phyloP scores from a whole-genome alignment of 371 early-diverging fungal genomes.

The Catenaria anguillulae region DNA sequence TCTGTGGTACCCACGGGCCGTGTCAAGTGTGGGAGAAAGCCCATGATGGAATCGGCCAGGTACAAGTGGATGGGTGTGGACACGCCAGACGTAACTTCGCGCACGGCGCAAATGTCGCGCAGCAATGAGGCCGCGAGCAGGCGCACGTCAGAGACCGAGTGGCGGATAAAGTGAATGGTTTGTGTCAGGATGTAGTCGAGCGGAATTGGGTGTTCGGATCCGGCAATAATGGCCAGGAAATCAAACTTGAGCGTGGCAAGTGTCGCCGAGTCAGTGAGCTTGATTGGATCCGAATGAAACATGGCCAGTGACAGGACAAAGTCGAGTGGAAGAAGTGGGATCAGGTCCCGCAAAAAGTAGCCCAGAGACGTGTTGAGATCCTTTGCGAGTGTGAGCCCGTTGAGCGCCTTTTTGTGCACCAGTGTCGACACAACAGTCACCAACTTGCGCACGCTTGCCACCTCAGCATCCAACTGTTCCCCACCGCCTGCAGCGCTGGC shows the following conservation, averaged over 20 bases:
- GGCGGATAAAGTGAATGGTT: background rate
- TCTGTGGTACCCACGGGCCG: background rate
- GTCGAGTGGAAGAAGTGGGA: constrained; percentile 1
- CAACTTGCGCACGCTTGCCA: no score
- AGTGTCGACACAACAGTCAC: no score
- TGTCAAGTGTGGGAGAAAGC: background rate
- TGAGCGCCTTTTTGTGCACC: background rate
- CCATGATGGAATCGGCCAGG: background rate
- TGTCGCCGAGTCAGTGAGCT: background rate
- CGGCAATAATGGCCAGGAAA: constrained; percentile 3
- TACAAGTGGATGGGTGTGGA: background rate
- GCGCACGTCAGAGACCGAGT: background rate
- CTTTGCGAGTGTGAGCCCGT: constrained; percentile 3
- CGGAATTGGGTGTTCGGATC: constrained; percentile 7
- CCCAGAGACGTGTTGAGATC: constrained; percentile 1
- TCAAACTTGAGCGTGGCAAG: background rate
- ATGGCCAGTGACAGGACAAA: background rate
- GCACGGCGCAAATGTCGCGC: background rate
- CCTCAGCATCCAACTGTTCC: no score
- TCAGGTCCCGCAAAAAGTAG: constrained; percentile 7
- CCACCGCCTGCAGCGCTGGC: no score
- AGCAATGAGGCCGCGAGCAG: background rate
- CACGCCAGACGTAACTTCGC: background rate
- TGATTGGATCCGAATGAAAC: background rate
- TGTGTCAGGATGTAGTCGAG: background rate